Conservation (phyloP, 1,284 basidiomycete genomes). For the Moesziomyces sp. region DNA sequence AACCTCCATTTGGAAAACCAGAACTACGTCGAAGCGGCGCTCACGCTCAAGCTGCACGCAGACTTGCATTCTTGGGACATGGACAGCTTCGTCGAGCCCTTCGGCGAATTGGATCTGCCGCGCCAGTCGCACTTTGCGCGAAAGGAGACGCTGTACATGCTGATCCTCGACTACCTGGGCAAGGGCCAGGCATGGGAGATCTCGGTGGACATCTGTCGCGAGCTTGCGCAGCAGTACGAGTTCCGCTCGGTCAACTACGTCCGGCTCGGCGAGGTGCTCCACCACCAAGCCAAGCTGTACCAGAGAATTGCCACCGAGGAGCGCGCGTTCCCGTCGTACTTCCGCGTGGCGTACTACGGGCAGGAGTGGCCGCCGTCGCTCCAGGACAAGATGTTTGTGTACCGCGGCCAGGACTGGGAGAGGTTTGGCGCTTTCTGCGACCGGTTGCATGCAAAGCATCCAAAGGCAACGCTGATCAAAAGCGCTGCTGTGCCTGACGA, state of each 20-base stretch:
- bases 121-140: slow-evolving; percentile 93
- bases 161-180: slow-evolving; percentile 70
- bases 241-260: slow-evolving; percentile 70
- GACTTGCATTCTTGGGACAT: slow-evolving; percentile 86
- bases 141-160: slow-evolving; percentile 75
- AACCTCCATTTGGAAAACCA: slow-evolving; percentile 79
- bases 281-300: slow-evolving; percentile 62
- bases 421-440: slow-evolving; percentile 84
- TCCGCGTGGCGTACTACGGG: slow-evolving; percentile 91
- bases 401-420: slow-evolving; percentile 91
- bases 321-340: slow-evolving; percentile 73
- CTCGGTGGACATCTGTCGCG: slow-evolving; percentile 91
- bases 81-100: slow-evolving; percentile 78
- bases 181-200: slow-evolving; percentile 96
- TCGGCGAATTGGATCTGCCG: slow-evolving; percentile 77
- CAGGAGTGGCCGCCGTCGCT: slow-evolving; percentile 82
- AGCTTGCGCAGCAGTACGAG: slow-evolving; percentile 69
- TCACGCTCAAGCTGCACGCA: slow-evolving; percentile 86
- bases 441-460: slow-evolving; percentile 89
- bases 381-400: slow-evolving; percentile 83
- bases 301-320: slow-evolving; percentile 58
- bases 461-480: slow-evolving; percentile 83
- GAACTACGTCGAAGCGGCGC: slow-evolving; percentile 89
- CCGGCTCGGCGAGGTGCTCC: slow-evolving; percentile 62
- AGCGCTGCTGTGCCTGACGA: slow-evolving; percentile 80